Base-by-base conservation (phyloP, 805 yeast genomes). In the Kuraishia borneana region DNA sequence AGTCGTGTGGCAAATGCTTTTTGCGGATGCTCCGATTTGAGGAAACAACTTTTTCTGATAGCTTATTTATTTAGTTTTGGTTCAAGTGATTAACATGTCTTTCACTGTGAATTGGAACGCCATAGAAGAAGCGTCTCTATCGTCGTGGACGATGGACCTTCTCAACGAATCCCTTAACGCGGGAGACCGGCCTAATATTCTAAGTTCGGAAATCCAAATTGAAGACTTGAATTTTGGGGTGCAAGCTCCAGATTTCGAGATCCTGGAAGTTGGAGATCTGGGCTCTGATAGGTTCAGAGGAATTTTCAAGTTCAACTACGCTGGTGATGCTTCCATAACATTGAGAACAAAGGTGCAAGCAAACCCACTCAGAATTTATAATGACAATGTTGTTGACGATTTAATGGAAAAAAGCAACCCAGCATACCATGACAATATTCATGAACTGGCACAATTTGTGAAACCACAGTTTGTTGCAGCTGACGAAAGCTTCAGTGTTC, bases 331-430 rank as follows among this genome's bases (percentile, higher is more conserved):
- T 14, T 72, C 72, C 36, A 70, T 83, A 35, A 78, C 87, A 1
- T 63, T 83, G 34, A 80, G 75, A 35, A 83, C 94, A 1, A 75
- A 78, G 36, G 84, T 85, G 10, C 87, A 83, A 53, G 95, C 94
- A 1, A 84, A 84, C 53, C 81, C 92, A 5, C 60, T 85, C 35
- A 77, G 78, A 39, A 82, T 83, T 20, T 77, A 81, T 51, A 50
- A 50, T 32, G 50, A 53, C 36, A 54, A 50, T 38, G 43, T 54
- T 14, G 39, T 42, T 20, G 56, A 57, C 33, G 42, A 40, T 17
- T 39, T 51, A 8, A 38, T 36, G 14, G 54, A 57, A 23, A 41
- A 40, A 32, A 42, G 40, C 19, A 56, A 63, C 22, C 64, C 64
- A 35, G 38, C 19, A 12, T 12, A 25, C 29, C 16, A 7, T 7